Percentiles rank a stretch among this genome's conserved stretches.
phyloP scores from a whole-genome alignment of 768 basidiomycete species.

The Suillus subluteus region DNA sequence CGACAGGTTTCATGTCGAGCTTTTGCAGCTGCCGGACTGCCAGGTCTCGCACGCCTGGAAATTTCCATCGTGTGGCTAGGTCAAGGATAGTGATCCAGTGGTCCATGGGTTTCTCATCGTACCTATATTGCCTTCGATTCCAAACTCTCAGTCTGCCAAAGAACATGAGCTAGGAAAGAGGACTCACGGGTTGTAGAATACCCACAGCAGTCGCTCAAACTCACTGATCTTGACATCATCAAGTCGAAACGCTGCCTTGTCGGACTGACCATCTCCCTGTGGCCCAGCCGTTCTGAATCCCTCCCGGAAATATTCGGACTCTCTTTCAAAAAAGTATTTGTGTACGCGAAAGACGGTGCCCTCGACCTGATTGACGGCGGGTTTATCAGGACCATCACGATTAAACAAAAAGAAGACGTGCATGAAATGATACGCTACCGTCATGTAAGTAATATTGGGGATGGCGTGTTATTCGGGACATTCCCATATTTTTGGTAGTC shows the following conservation, averaged over 20 bases:
- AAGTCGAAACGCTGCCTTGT: slow-evolving; percentile 13
- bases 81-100: slow-evolving; percentile 60
- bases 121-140: slow-evolving; percentile 50
- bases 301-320: slow-evolving; percentile 35
- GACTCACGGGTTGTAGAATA: slow-evolving; percentile 59
- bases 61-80: slow-evolving; percentile 59
- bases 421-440: slow-evolving; percentile 3
- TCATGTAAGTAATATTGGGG: slow-evolving; percentile 1
- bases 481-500: background rate
- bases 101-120: slow-evolving; percentile 51
- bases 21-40: slow-evolving; percentile 61
- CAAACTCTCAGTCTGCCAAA: background rate
- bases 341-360: slow-evolving; percentile 39
- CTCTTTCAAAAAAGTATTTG: slow-evolving; percentile 40
- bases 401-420: background rate
- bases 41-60: slow-evolving; percentile 50
- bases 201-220: slow-evolving; percentile 54
- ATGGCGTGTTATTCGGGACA: background rate
- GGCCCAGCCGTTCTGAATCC: slow-evolving; percentile 21
- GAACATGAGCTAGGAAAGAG: too few species aligned
- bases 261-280: slow-evolving; percentile 6
- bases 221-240: slow-evolving; percentile 37
- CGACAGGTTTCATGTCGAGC: slow-evolving; percentile 47
- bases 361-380: slow-evolving; percentile 35
- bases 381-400: background rate